Percentiles rank a stretch among this genome's conserved stretches.
These are phyloP conservation scores for Paragyromitra xinjiangensis DNA, from an alignment of 495 filamentous ascomycete genomes.

Conservation along the genomic window DNA sequence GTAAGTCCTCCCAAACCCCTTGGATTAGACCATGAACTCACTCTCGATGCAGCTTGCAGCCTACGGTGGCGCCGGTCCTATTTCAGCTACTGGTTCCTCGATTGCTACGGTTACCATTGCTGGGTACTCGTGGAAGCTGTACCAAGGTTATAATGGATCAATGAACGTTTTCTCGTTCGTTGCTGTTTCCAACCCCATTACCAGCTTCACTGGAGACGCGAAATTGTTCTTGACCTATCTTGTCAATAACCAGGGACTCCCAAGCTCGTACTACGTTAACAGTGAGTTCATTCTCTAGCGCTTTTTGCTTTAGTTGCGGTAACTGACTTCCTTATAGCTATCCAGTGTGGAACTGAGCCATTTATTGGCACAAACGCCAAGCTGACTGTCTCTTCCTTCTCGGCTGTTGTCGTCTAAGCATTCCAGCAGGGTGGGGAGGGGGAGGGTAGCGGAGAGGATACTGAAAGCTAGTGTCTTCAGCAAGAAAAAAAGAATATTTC, in stretches of 20 bases:
- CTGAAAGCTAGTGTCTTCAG: too few relatives aligned
- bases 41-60: constrained; percentile 61
- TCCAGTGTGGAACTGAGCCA: constrained; percentile 68
- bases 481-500: too few relatives aligned
- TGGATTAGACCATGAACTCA: not conserved
- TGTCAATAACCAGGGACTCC: constrained; percentile 62
- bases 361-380: constrained; percentile 62
- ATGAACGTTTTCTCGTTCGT: constrained; percentile 72
- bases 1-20: not conserved
- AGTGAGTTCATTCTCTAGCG: constrained; percentile 44
- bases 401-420: constrained; percentile 60
- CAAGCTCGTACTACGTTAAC: constrained; percentile 65
- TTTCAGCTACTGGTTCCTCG: constrained; percentile 66
- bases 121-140: constrained; percentile 65
- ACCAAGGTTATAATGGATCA: constrained; percentile 65
- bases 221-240: constrained; percentile 69
- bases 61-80: constrained; percentile 70
- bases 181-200: constrained; percentile 61
- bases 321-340: constrained; percentile 19
- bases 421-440: not conserved
- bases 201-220: constrained; percentile 67
- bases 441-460: not conserved
- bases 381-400: constrained; percentile 60
- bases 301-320: not conserved
- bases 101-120: constrained; percentile 66